These are phyloP conservation scores for Akanthomyces muscarius DNA, from an alignment of 2,329 filamentous ascomycete species.

Conservation along the genomic window DNA sequence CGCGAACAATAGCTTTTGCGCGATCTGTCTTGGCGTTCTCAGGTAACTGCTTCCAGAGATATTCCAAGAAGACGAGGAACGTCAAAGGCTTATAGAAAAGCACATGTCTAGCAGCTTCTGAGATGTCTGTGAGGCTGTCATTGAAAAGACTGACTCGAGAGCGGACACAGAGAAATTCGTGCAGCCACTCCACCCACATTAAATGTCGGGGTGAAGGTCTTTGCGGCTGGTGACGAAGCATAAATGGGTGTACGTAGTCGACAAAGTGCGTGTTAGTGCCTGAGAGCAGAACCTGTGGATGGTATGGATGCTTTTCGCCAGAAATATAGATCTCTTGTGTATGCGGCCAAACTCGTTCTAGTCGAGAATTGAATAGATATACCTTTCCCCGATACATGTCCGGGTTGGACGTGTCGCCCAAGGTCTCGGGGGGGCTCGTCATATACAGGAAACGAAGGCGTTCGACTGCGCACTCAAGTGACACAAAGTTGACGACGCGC, in stretches of 20 bases:
- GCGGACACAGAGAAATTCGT: conserved; percentile 13
- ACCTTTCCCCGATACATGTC: background rate
- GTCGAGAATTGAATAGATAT: background rate
- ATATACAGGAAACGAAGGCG: conserved; percentile 19
- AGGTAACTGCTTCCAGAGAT: conserved; percentile 11
- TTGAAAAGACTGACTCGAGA: conserved; percentile 8
- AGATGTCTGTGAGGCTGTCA: background rate
- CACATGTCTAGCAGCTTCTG: conserved; percentile 2
- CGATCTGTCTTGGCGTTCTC: background rate
- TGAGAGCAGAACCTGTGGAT: background rate
- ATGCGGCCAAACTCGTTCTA: background rate
- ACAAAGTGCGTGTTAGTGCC: background rate
- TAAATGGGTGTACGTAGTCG: background rate
- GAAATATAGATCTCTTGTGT: background rate
- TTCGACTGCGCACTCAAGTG: background rate
- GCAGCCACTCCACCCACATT: conserved; percentile 13
- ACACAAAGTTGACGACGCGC: too few species aligned
- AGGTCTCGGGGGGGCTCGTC: background rate
- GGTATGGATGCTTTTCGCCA: background rate
- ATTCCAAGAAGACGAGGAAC: conserved; percentile 14
- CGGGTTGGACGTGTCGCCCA: background rate
- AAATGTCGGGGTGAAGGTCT: background rate
- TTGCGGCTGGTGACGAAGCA: background rate
- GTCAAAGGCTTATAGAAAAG: background rate
- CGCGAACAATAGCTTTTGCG: too few species aligned